These are phyloP conservation scores for Isabelozyma pseudorhagii DNA, from an alignment of 805 yeast species.

Conservation along the genomic window DNA sequence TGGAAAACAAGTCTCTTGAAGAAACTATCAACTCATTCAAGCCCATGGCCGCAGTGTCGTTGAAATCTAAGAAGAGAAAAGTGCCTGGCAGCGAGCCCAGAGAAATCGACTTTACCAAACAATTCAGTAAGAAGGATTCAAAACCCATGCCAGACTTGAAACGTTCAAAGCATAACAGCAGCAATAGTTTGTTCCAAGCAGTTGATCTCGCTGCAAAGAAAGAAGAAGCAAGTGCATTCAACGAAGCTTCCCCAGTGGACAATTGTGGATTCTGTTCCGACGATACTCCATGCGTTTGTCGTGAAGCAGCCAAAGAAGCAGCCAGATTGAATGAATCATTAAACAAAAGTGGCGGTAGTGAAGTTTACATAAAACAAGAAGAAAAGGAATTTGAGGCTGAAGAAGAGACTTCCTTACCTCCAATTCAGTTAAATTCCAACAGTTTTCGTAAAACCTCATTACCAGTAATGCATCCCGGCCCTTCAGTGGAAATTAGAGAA, in stretches of 20 bases:
- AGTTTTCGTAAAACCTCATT: conserved; percentile 36
- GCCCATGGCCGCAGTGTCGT: conserved; percentile 68
- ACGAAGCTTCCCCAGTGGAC: conserved; percentile 54
- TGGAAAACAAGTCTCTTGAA: conserved; percentile 15
- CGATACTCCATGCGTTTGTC: conserved; percentile 87
- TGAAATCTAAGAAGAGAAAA: conserved; percentile 34
- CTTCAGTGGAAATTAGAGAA: conserved; percentile 50
- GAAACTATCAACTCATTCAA: conserved; percentile 42
- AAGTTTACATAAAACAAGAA: conserved; percentile 2
- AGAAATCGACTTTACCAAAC: conserved; percentile 59
- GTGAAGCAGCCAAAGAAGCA: conserved; percentile 65
- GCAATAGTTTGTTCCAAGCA: conserved; percentile 2
- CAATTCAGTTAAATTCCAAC: conserved; percentile 28
- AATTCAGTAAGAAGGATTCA: conserved; percentile 22
- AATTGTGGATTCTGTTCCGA: conserved; percentile 94
- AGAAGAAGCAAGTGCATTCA: conserved; percentile 22
- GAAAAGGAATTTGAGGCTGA: conserved; percentile 32
- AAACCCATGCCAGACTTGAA: conserved; percentile 37
- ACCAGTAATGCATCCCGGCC: conserved; percentile 65
- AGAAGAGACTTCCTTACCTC: conserved; percentile 38
- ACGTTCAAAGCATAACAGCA: conserved; percentile 17
- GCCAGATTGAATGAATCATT: conserved; percentile 33
- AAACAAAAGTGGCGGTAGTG: conserved; percentile 4
- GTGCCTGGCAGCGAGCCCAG: conserved; percentile 8
- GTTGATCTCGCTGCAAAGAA: conserved; percentile 7